Base-by-base conservation (phyloP, 2,329 filamentous ascomycete genomes). In the Fusarium sp. region DNA sequence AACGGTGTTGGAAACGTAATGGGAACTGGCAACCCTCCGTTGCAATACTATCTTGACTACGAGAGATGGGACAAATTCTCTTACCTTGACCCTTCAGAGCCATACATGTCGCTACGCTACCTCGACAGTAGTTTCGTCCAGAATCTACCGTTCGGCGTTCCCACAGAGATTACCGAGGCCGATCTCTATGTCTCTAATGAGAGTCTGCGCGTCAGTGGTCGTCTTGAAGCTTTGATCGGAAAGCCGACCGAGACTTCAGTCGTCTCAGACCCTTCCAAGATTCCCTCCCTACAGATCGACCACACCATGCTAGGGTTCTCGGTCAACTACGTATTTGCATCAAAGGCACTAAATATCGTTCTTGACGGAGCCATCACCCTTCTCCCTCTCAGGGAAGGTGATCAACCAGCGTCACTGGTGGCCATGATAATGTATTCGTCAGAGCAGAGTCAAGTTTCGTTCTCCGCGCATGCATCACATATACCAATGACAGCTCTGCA, bases 21-120 rank as follows among this genome's bases (percentile, higher is more conserved):
- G 0, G 54, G 54, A 8, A 0, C 12, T 0, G 54, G 54, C 0
- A 0, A 44, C 0, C 38, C 54, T 0, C 54, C 54, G 0, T 0
- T 56, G 0, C 54, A 56, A 17, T 56, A 56, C 38, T 56, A 56
- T 24, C 38, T 56, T 6, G 54, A 56, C 38, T 56, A 56, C 5
- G 54, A 56, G 38, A 12, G 54, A 0, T 56, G 54, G 54, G 38
- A 56, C 0, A 1, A 24, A 1, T 56, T 56, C 38, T 1, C 54
- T 0, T 56, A 56, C 0, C 54, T 56, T 14, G 38, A 56, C 1
- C 26, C 54, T 0, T 56, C 54, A 0, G 54, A 56, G 26, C 54
- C 54, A 1, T 56, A 1, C 1, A 56, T 56, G 54, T 56, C 54
- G 6, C 38, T 56, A 1, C 54, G 54, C 2, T 13, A 1, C 54